These are phyloP conservation scores for Dalbergia cochinchinensis DNA, from an alignment of 306 rosid species.

Conservation along the genomic window DNA sequence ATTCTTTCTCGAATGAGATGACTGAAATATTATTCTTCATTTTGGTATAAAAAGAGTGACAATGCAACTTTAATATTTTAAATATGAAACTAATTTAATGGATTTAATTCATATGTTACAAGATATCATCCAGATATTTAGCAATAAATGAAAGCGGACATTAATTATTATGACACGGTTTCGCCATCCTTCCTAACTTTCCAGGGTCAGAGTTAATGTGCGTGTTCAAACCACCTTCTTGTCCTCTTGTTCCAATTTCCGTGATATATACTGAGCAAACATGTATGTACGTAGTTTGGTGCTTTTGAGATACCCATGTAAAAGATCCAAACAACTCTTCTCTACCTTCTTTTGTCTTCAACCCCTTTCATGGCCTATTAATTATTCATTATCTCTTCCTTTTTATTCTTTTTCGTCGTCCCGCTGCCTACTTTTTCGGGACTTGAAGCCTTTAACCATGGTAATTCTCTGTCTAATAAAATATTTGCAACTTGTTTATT, in stretches of 20 bases:
- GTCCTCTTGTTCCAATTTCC: not conserved
- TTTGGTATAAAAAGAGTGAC: too few species aligned
- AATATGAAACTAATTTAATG: too few species aligned
- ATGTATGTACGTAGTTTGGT: not conserved
- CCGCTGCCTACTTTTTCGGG: not conserved
- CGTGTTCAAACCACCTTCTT: conserved; percentile 30
- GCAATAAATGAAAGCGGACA: not conserved
- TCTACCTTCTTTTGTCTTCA: not conserved
- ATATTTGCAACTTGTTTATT: not conserved
- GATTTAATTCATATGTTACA: too few species aligned
- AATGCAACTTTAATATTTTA: too few species aligned
- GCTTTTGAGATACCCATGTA: not conserved
- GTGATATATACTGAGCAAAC: too few species aligned
- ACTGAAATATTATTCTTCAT: too few species aligned
- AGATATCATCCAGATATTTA: not conserved
- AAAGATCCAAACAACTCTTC: too few species aligned
- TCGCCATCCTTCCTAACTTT: conserved; percentile 4
- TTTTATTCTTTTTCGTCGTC: not conserved
- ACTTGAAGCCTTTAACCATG: not conserved
- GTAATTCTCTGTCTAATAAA: not conserved
- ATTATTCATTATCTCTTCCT: not conserved
- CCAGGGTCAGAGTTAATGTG: not conserved
- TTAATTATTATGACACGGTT: conserved; percentile 41
- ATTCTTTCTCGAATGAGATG: too few species aligned
- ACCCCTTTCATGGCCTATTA: not conserved